Evolutionary conservation across 306 rosid species (phyloP).

Genomic region (Pyrus communis): DNA sequence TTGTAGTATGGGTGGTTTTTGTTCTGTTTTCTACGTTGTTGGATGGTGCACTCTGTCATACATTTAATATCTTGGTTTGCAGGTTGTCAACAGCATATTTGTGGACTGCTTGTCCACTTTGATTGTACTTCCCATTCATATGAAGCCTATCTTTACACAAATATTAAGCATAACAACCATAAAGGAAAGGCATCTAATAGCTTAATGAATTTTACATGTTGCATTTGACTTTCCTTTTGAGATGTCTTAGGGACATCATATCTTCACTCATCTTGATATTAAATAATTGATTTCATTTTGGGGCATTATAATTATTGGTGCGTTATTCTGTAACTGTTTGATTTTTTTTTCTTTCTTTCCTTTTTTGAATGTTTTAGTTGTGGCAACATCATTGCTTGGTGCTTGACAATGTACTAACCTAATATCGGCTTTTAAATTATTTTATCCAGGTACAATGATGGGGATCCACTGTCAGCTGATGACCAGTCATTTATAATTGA

Average conservation of each 20-base stretch:
- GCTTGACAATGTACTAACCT: neutral
- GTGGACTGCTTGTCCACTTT: neutral
- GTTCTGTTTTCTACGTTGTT: neutral
- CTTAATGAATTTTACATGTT: neutral
- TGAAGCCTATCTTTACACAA: neutral
- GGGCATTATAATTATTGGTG: neutral
- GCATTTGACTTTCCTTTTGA: neutral
- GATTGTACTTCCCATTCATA: neutral
- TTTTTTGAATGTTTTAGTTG: neutral
- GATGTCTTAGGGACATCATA: neutral
- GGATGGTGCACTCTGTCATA: neutral
- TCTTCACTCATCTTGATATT: neutral
- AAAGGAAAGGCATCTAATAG: neutral
- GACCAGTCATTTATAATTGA: conserved; percentile 61
- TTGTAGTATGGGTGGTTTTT: neutral
- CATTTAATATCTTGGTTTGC: neutral
- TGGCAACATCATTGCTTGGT: neutral
- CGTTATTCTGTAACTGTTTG: neutral
- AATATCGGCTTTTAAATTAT: conserved; percentile 16
- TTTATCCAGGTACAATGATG: conserved; percentile 67
- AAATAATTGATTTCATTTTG: neutral
- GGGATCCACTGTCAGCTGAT: conserved; percentile 66
- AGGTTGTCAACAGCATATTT: neutral
- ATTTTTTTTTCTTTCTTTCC: neutral
- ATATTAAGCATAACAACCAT: neutral